Evolutionary conservation across 768 basidiomycete species (phyloP), one percentile per base, ranked within the genome.

Genomic region (Naganishia vishniacii): DNA sequence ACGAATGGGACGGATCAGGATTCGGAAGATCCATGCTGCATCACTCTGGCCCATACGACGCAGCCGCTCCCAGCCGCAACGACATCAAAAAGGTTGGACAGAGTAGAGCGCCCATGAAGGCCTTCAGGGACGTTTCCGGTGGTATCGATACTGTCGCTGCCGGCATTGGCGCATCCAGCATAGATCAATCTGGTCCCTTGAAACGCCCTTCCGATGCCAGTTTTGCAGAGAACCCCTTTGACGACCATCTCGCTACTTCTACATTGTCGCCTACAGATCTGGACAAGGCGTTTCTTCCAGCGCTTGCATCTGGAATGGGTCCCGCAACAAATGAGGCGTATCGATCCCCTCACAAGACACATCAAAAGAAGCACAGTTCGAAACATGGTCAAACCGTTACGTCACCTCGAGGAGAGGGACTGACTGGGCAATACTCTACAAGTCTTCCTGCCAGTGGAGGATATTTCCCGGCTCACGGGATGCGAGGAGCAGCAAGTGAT

Each of bases 1-100:
- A 77, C 68, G 68, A 68, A 20, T 77, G 76, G 76, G 76, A 77
- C 69, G 74, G 74, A n/a, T 74, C 76, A 0, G 76, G 76, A 23
- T 42, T 77, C 25, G 76, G 76, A 4, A 70, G 61, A 45, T 66
- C 69, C 62, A 71, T 46, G 25, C 48, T n/a, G 48, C 49, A 59
- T 41, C 46, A 53, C 28, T 66, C 72, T 23, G 75, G 75, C 25
- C 76, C 76, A 29, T 77, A 77, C 41, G 76, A 77, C 53, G 76
- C 76, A 3, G 76, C 76, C 20, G 74, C 74, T 3, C 76, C 74
- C 12, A 73, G 73, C 8, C 69, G 75, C 25, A 71, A 75, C 62
- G 62, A 44, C 8, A 61, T 64, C 29, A 71, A 70, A 65, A 53
- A 64, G 56, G 41, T 53, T 7, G 56, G 56, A 1, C 51, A 51